phyloP scores from a whole-genome alignment of 768 basidiomycete species.

The Termitomyces sp. region DNA sequence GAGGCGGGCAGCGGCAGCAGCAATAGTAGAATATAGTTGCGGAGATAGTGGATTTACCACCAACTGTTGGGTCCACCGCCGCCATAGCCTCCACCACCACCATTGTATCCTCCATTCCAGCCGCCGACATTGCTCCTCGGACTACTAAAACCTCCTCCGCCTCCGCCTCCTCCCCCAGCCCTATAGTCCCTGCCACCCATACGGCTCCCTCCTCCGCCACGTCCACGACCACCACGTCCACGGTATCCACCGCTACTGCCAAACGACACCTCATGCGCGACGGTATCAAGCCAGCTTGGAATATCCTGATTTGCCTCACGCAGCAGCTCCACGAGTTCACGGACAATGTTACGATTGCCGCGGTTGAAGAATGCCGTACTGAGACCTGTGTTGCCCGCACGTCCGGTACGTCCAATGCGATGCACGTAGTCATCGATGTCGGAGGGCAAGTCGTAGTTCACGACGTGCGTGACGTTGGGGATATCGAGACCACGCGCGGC shows the following conservation, averaged over 20 bases:
- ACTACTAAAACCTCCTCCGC: slow-evolving; percentile 18
- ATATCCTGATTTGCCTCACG: slow-evolving; percentile 96
- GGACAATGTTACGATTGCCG: slow-evolving; percentile 87
- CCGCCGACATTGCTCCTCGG: slow-evolving; percentile 27
- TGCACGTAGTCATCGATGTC: slow-evolving; percentile 99
- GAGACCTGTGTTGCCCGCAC: slow-evolving; percentile 96
- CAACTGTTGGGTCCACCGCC: slow-evolving; percentile 29
- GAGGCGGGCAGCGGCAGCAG: slow-evolving; percentile 11
- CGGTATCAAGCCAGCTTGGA: slow-evolving; percentile 84
- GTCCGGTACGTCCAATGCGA: slow-evolving; percentile 96
- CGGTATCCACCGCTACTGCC: slow-evolving; percentile 51
- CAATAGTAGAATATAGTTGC: neutral
- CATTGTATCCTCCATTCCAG: slow-evolving; percentile 21
- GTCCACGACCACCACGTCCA: slow-evolving; percentile 53
- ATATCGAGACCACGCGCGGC: slow-evolving; percentile 99
- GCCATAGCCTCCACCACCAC: slow-evolving; percentile 20
- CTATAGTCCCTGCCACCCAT: slow-evolving; percentile 44
- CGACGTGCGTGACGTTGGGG: slow-evolving; percentile 97
- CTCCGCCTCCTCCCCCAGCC: slow-evolving; percentile 26
- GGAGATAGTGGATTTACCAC: slow-evolving; percentile 33
- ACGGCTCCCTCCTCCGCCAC: slow-evolving; percentile 45
- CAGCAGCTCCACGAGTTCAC: slow-evolving; percentile 88
- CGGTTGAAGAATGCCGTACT: slow-evolving; percentile 96
- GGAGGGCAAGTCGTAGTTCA: slow-evolving; percentile 96
- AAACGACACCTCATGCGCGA: slow-evolving; percentile 77